A percentile compares a stretch with the other conserved stretches of the same genome.
These are phyloP conservation scores for Acorus calamus DNA, from an alignment of 106 monocot genomes.

Conservation along the genomic window DNA sequence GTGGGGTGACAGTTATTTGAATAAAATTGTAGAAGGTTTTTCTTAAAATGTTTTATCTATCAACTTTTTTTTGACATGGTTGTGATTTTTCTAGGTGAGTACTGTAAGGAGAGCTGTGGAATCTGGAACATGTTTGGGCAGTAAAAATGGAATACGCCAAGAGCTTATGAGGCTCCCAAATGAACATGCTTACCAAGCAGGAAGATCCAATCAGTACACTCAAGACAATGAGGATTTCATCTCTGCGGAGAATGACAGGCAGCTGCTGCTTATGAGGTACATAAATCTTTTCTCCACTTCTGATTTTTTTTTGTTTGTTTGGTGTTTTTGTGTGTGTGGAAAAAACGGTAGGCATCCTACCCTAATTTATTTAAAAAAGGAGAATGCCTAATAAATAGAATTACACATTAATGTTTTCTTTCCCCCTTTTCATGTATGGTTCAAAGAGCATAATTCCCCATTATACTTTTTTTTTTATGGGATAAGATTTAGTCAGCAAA, in stretches of 20 bases:
- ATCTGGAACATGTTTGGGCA: slow-evolving; percentile 33
- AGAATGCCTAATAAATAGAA: too few relatives aligned
- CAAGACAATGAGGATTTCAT: slow-evolving; percentile 71
- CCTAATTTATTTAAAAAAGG: too few relatives aligned
- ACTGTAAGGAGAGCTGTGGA: slow-evolving; percentile 63
- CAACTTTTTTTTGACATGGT: too few relatives aligned
- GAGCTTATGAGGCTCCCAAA: slow-evolving; percentile 48
- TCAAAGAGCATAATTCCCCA: too few relatives aligned
- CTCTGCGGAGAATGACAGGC: slow-evolving; percentile 80
- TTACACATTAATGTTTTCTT: too few relatives aligned
- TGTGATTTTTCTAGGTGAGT: slow-evolving; percentile 29
- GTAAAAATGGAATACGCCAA: slow-evolving; percentile 23
- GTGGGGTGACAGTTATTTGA: too few relatives aligned
- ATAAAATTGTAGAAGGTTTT: too few relatives aligned
- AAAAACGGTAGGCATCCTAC: not conserved
- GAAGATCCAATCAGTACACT: slow-evolving; percentile 30
- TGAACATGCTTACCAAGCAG: slow-evolving; percentile 20
- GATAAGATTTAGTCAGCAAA: too few relatives aligned
- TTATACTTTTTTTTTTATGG: too few relatives aligned
- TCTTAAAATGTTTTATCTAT: too few relatives aligned
- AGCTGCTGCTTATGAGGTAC: slow-evolving; percentile 82
- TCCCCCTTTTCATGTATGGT: too few relatives aligned
- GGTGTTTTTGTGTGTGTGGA: not conserved
- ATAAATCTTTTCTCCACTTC: not conserved
- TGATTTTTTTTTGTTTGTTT: not conserved